Conservation (phyloP, 2,329 filamentous ascomycete species). For the Exophiala viscosa region DNA sequence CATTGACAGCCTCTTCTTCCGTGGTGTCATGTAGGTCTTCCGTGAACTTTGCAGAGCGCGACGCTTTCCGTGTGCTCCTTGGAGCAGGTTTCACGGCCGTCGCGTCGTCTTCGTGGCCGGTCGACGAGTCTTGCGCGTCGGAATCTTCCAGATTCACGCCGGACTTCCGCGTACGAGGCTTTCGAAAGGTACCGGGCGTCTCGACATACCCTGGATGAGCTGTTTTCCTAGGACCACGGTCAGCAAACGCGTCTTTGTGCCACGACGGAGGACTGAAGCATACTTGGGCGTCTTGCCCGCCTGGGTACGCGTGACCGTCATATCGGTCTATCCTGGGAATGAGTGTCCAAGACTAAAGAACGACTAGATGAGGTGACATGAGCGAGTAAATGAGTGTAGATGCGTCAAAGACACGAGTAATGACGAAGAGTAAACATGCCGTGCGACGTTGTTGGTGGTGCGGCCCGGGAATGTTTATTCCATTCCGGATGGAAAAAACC, state of each 20-base stretch:
- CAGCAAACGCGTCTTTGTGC: constrained; percentile 6
- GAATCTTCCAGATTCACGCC: constrained; percentile 16
- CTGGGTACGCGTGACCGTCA: constrained; percentile 50
- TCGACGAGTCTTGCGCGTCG: constrained; percentile 17
- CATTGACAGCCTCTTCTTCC: constrained; percentile 12
- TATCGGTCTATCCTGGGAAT: constrained; percentile 23
- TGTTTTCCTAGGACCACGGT: constrained; percentile 44
- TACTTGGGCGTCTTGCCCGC: constrained; percentile 52
- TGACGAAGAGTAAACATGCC: too few species aligned
- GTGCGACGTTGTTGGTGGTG: too few species aligned
- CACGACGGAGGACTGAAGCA: constrained; percentile 25
- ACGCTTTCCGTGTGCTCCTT: constrained; percentile 5
- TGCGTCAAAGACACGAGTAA: too few species aligned
- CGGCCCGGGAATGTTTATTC: too few species aligned
- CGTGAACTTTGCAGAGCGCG: constrained; percentile 2
- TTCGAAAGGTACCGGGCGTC: constrained; percentile 40
- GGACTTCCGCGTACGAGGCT: constrained; percentile 23
- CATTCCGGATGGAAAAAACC: too few species aligned
- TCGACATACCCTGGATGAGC: constrained; percentile 51
- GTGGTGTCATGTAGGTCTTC: not conserved
- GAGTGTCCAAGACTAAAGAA: not conserved
- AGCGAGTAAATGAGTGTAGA: too few species aligned
- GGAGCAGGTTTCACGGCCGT: not conserved
- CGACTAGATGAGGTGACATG: not conserved
- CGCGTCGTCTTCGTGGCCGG: constrained; percentile 8